Conservation (phyloP, 768 basidiomycete species). For the Phylloporus arenicola region DNA sequence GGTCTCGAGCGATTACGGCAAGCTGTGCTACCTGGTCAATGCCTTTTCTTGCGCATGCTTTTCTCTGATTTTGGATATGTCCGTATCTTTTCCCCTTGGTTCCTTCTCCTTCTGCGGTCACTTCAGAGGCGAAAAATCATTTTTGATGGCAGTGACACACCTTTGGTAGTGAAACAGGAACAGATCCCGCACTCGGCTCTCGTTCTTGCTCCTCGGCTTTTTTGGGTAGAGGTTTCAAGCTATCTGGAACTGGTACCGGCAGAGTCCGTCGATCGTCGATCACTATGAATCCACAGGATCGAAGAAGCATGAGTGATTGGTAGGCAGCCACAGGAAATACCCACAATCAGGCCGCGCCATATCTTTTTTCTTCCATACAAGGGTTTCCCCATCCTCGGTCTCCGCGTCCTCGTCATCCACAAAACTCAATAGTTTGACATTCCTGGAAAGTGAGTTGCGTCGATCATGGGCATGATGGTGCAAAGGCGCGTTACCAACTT, state of each 20-base stretch:
- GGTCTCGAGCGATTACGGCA: neutral
- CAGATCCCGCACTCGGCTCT: neutral
- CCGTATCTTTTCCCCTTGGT: constrained; percentile 31
- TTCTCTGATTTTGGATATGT: constrained; percentile 69
- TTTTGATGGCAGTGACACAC: constrained; percentile 4
- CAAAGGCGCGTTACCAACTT: constrained; percentile 52
- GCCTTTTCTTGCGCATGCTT: constrained; percentile 69
- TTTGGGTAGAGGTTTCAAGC: constrained; percentile 2
- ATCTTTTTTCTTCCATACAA: constrained; percentile 67
- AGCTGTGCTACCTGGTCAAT: constrained; percentile 44
- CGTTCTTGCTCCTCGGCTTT: constrained; percentile 3
- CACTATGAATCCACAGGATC: constrained; percentile 17
- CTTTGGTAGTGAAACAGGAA: constrained; percentile 9
- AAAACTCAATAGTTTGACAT: constrained; percentile 87
- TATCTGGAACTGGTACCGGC: constrained; percentile 9
- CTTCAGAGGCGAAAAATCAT: neutral
- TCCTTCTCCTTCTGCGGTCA: constrained; percentile 2
- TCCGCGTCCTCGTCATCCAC: constrained; percentile 64
- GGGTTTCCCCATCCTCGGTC: constrained; percentile 49
- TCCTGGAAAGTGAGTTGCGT: constrained; percentile 41
- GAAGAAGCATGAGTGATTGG: neutral
- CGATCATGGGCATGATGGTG: neutral
- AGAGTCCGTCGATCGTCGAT: constrained; percentile 12
- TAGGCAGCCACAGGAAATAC: constrained; percentile 25
- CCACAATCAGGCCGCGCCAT: constrained; percentile 80